Base-by-base conservation (phyloP, 1,284 basidiomycete genomes). In the Marasmius tenuissimus region DNA sequence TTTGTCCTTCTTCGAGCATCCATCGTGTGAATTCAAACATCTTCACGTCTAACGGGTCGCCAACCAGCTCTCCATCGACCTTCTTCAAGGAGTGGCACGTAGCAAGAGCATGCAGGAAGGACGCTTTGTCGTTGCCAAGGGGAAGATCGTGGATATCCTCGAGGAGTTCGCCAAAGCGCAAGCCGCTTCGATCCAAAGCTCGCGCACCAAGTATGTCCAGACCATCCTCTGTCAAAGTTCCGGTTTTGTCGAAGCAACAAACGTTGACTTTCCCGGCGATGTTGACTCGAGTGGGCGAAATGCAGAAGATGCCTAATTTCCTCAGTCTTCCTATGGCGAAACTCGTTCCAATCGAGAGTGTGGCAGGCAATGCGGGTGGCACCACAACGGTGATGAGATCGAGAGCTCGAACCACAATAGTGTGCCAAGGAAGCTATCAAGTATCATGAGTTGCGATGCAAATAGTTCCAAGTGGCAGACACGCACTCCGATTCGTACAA, bases 231-330 rank as follows among this genome's bases (percentile, higher is more conserved):
- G 97, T 99, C 16, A 99, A 83, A 0, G 97, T 99, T 1, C 97
- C 97, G 1, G 97, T 99, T 80, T 99, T 99, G 82, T 99, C 97
- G 71, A 99, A 99, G 75, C 96, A 98, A 70, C 96, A 97, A 8
- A 99, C 92, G 67, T 99, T 98, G 78, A 99, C 84, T 77, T 98
- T 97, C 37, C 97, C 97, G 2, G 90, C 95, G 56, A 99, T 89
- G 72, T 99, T 99, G 69, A 99, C 94, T 37, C 97, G 84, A 68
- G 92, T 97, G 0, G 97, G 97, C 5, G 97, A 96, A 65, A 98
- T 98, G 74, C 97, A 99, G 79, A 94, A 99, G 63, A 99, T 93
- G 37, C 93, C 94, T 4, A 83, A 79, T 72, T 93, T 94, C 61
- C 96, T 91, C 34, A 99, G 85, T 37, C 97, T 89, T 47, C 86